Percentiles rank a stretch among this genome's conserved stretches.
These are phyloP conservation scores for Parafenestella ontariensis DNA, from an alignment of 2,329 filamentous ascomycete genomes.

Conservation along the genomic window DNA sequence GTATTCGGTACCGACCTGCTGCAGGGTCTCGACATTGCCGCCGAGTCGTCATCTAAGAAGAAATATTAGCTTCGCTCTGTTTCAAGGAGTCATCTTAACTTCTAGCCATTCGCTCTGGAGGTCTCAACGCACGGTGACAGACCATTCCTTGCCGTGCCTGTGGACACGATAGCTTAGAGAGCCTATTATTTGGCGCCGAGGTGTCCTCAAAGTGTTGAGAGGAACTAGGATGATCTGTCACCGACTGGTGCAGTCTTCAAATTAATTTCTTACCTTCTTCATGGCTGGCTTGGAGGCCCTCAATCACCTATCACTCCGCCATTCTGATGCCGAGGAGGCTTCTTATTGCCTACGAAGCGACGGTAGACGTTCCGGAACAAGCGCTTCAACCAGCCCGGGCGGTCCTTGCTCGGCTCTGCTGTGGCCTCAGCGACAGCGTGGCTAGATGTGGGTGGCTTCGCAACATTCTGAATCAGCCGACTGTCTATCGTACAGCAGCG, in stretches of 20 bases:
- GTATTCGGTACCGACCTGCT: constrained; percentile 67
- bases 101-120: background rate
- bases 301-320: background rate
- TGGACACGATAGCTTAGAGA: background rate
- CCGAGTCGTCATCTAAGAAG: constrained; percentile 36
- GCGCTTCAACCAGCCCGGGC: background rate
- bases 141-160: background rate
- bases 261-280: background rate
- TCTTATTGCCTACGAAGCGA: background rate
- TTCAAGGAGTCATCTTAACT: background rate
- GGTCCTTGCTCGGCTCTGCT: background rate
- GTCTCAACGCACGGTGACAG: background rate
- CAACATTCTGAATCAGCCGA: background rate
- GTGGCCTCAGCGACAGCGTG: too few species aligned
- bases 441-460: background rate
- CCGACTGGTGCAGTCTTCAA: background rate
- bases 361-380: background rate
- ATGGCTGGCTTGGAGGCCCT: background rate
- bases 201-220: background rate
- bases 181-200: too few species aligned
- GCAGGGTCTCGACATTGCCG: constrained; percentile 61
- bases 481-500: background rate
- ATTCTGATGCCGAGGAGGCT: background rate
- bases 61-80: constrained; percentile 21
- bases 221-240: background rate